Evolutionary conservation across 2,329 filamentous ascomycete species (phyloP).

Genomic region (Aspergillus floridensis): DNA sequence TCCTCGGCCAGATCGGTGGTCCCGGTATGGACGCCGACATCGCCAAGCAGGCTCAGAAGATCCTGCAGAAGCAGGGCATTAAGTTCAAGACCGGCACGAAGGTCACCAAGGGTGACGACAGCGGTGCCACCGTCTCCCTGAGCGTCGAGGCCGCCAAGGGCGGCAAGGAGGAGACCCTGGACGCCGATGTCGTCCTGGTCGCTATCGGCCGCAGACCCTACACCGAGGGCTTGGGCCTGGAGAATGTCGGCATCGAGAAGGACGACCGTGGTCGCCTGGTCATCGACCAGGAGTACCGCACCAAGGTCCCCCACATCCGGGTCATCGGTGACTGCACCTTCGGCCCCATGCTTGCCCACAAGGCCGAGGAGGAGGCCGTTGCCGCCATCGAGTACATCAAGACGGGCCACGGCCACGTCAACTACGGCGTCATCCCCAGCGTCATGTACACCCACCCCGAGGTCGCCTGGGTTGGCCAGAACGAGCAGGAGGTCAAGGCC

Average conservation of each 20-base stretch:
- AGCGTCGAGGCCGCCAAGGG: constrained; percentile 91
- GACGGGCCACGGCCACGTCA: constrained; percentile 97
- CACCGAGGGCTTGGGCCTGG: constrained; percentile 84
- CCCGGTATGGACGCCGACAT: constrained; percentile 97
- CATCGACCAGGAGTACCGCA: constrained; percentile 98
- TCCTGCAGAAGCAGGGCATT: constrained; percentile 92
- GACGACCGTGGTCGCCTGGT: constrained; percentile 93
- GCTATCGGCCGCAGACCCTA: constrained; percentile 96
- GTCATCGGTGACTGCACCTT: constrained; percentile 96
- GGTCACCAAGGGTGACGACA: constrained; percentile 80
- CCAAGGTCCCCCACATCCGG: constrained; percentile 94
- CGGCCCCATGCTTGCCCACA: constrained; percentile 98
- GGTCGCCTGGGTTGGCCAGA: constrained; percentile 98
- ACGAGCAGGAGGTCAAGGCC: constrained; percentile 91
- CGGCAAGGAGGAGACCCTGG: constrained; percentile 87
- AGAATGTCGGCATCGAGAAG: constrained; percentile 72
- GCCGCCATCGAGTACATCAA: constrained; percentile 95
- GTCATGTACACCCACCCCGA: constrained; percentile 99
- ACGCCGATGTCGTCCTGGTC: constrained; percentile 92
- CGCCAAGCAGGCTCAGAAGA: constrained; percentile 86
- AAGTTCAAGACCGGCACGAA: constrained; percentile 99
- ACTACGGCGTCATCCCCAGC: constrained; percentile 95
- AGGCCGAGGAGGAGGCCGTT: constrained; percentile 97
- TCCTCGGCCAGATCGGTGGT: constrained; percentile 91
- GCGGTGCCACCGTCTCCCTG: constrained; percentile 73